Evolutionary conservation across 2,329 filamentous ascomycete species (phyloP), one percentile per base, ranked within the genome.

Genomic region (Chrysoporthe puriensis): DNA sequence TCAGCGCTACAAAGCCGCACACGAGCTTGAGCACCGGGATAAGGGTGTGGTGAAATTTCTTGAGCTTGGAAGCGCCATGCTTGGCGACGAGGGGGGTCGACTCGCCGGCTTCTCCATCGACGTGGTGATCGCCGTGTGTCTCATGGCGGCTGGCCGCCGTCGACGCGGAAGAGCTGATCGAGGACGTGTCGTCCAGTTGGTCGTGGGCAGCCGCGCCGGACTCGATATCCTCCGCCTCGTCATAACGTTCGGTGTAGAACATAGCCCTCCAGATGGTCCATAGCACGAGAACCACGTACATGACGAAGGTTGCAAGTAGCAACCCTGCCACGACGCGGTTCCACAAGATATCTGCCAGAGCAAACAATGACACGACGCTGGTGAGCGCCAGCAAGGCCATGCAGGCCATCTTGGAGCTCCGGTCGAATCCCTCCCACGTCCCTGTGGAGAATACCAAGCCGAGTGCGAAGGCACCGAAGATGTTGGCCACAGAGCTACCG

Each of bases 401-500:
- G 0, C 82, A 79, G 70, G 86, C 86, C 14, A 84, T 75, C 68
- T 80, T 82, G 1, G 83, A 77, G 67, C 81, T 85, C n/a, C 72
- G 70, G 69, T 86, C 84, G 67, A 85, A 86, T 60, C 36, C 69
- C 57, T 21, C 63, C 50, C 66, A 68, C 63, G 1, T 69, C 69
- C 16, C 71, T 62, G 8, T 74, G 73, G 66, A 76, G 71, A 80
- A 83, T 3, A 86, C 72, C 1, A 87, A 76, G 5, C 83, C 84
- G 1, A 87, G 76, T 1, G 83, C 84, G 71, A 87, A 87, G 14
- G 85, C 85, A 18, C 84, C 85, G 2, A 86, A 78, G 62, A 86
- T 84, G 65, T 86, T 86, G 62, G 84, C 86, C 58, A 87, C 84
- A 46, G 79, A 77, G 21, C 83, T 84, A n/a, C 84, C 84, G 69